Evolutionary conservation across 352 stramenopile genomes (phyloP).

Genomic region (Phytopythium helicoides): DNA sequence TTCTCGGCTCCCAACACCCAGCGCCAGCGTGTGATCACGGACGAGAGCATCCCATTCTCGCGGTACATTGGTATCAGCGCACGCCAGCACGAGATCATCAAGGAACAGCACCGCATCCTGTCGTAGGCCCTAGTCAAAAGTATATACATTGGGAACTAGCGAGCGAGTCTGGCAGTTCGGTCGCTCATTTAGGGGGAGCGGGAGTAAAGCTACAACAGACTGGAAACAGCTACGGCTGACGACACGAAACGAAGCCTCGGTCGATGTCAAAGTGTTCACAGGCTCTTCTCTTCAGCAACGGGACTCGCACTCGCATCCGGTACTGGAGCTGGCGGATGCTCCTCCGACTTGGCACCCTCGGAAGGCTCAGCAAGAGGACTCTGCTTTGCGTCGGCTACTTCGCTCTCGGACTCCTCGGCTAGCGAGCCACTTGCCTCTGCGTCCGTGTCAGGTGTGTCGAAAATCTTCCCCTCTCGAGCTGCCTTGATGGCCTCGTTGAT

Average conservation of each 20-base stretch:
- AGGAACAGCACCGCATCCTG: constrained; percentile 71
- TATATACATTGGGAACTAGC: constrained; percentile 10
- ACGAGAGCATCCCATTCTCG: constrained; percentile 63
- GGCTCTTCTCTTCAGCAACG: constrained; percentile 8
- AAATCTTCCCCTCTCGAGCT: constrained; percentile 32
- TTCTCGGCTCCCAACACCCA: constrained; percentile 57
- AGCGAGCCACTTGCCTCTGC: too few species aligned
- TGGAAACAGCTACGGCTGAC: neutral
- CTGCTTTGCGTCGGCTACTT: constrained; percentile 4
- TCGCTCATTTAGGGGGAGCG: neutral
- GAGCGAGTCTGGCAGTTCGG: too few species aligned
- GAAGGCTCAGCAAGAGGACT: constrained; percentile 16
- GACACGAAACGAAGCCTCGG: too few species aligned
- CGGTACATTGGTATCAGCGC: constrained; percentile 77
- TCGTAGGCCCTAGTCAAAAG: constrained; percentile 19
- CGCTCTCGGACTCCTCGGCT: too few species aligned
- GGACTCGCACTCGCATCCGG: constrained; percentile 13
- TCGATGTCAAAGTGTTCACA: neutral
- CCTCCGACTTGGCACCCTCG: constrained; percentile 18
- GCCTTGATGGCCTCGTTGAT: constrained; percentile 72
- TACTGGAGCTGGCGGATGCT: constrained; percentile 10
- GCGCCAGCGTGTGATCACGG: constrained; percentile 34
- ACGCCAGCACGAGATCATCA: constrained; percentile 71
- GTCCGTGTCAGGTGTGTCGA: constrained; percentile 12
- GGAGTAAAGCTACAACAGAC: constrained; percentile 1